Evolutionary conservation across 176 grass and related monocot genomes (phyloP), one percentile per base, ranked within the genome.

Genomic region (Thalia dealbata): DNA sequence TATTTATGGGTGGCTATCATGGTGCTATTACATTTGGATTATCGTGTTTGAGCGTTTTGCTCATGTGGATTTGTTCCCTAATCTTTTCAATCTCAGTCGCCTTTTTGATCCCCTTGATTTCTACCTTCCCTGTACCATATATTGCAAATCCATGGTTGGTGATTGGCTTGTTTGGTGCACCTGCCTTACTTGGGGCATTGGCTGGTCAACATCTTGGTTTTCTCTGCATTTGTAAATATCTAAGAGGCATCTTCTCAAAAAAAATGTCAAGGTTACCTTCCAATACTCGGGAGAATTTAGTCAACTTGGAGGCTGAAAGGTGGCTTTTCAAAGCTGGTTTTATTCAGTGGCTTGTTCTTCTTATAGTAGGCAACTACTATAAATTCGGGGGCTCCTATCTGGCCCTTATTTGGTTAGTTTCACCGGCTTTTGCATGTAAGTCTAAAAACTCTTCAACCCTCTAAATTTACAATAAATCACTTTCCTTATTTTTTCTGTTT

Each of bases 281-380:
- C 27, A 61, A 81, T 35, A 66, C 14, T 10, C 45, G 81, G 64
- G 87, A 90, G 77, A 69, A 84, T 80, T 21, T 86, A 76, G 80
- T 81, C 43, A 72, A 67, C 27, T 83, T 92, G 69, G 89, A 97
- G 84, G 89, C 89, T n/a, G 93, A 97, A 81, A 97, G 93, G 79
- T 97, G 93, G 89, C 81, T 92, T 90, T 97, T 88, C 79, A 97
- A 97, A 89, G 78, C 87, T 82, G 90, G 95, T 62, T 90, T 92
- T 82, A 32, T 92, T 45, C 81, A 88, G 56, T 97, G 95, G 95
- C 78, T 97, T 21, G 19, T 91, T 67, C 76, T 92, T 84, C 85
- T 97, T 50, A 88, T 86, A 79, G 69, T 91, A 16, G 90, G 90
- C 73, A 97, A 88, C 64, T 88, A 81, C 79, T 92, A 78, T 74